phyloP scores from a whole-genome alignment of 208 protist species.

The Crithidia acanthocephali region DNA sequence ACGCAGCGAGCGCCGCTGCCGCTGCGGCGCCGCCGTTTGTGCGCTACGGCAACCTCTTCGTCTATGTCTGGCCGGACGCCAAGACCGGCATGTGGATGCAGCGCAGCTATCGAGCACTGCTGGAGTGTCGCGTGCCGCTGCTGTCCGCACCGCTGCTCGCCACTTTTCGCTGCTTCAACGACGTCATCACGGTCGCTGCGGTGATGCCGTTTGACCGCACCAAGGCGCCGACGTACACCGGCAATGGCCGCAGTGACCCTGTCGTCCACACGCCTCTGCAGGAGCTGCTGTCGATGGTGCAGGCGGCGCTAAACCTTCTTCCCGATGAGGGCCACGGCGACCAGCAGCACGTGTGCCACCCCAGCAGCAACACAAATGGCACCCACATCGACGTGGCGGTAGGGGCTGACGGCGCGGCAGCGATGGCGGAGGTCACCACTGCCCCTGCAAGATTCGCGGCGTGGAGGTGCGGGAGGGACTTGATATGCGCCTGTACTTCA shows the following conservation, averaged over 20 bases:
- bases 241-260: constrained; percentile 33
- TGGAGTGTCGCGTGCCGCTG: constrained; percentile 33
- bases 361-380: neutral
- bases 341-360: neutral
- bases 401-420: too few relatives aligned
- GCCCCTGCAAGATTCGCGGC: constrained; percentile 29
- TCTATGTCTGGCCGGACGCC: constrained; percentile 50
- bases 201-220: constrained; percentile 43
- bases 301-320: constrained; percentile 50
- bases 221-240: constrained; percentile 37
- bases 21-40: constrained; percentile 12
- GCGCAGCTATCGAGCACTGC: constrained; percentile 45
- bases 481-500: constrained; percentile 53
- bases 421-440: neutral
- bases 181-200: constrained; percentile 56
- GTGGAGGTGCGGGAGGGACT: constrained; percentile 61
- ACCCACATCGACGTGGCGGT: neutral
- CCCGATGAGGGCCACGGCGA: neutral
- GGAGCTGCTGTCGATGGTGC: constrained; percentile 48
- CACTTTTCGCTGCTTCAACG: constrained; percentile 56
- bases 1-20: neutral
- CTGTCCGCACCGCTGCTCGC: constrained; percentile 58
- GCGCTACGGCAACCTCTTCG: constrained; percentile 60
- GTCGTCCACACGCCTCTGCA: constrained; percentile 48
- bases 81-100: constrained; percentile 64